Base-by-base conservation (phyloP, 2,329 filamentous ascomycete species). In the Gliomastix tumulicola region DNA sequence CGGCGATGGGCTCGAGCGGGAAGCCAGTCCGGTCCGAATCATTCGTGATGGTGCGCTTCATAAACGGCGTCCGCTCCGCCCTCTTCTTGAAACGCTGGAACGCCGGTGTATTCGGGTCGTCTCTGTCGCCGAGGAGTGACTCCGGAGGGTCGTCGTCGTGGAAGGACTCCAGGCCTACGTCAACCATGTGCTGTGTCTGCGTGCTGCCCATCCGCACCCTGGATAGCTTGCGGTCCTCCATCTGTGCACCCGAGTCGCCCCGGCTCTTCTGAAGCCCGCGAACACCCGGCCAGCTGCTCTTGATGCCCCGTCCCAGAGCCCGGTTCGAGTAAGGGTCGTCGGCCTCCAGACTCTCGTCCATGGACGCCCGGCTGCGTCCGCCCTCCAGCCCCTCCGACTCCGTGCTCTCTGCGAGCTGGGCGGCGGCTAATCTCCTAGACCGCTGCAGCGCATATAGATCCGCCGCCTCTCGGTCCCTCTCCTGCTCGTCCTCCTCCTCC, bases 401-500 rank as follows among this genome's bases (percentile, higher is more conserved):
- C 3, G 84, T 82, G 43, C 88, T 95, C 47, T 94, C 88, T 25
- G 84, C 86, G 34, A 96, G 65, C 48, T 85, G 79, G 12, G 82
- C 81, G 12, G 88, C 87, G 53, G 96, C 90, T 40, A 95, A 86
- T 32, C 89, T 77, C 48, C 92, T 77, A 46, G 90, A 97, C 48
- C 84, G 76, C 59, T 97, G 89, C 39, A 98, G 68, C 6, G 90
- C 90, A 60, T 89, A 94, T 47, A 92, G 81, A 60, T 97, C 92
- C n/a, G 88, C 88, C 22, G 90, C 86, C 54, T 97, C 90, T 37
- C 88, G 71, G 49, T 94, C 86, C 49, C 87, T 82, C 60, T 95
- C 88, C 49, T 87, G 84, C 56, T 92, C 89, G 43, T 97, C 90
- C 44, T 96, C 89, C 53, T 94, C 87, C 53, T 94, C 88, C 57